phyloP scores from a whole-genome alignment of 2,329 filamentous ascomycete genomes.

The Fusarium protoensiforme region DNA sequence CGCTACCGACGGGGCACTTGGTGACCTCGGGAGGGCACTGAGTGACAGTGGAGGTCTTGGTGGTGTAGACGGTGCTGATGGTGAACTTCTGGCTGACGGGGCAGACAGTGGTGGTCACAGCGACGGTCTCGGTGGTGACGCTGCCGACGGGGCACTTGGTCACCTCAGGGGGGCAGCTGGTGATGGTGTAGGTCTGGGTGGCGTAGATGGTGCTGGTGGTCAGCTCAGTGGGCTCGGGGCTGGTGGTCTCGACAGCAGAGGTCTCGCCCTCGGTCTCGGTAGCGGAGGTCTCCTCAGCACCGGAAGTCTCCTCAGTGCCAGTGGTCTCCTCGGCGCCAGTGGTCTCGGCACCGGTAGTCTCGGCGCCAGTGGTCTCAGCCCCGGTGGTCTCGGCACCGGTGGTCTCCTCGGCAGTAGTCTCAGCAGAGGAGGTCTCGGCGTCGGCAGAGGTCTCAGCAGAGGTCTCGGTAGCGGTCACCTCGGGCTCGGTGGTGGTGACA shows the following conservation, averaged over 20 bases:
- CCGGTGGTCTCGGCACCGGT: neutral
- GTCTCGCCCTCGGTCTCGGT: constrained; percentile 1
- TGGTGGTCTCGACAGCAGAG: neutral
- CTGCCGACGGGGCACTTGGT: constrained; percentile 42
- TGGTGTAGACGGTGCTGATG: constrained; percentile 45
- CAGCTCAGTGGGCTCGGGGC: neutral
- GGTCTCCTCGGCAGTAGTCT: neutral
- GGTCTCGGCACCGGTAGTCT: neutral
- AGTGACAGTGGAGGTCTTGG: constrained; percentile 43
- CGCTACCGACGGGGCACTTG: constrained; percentile 27
- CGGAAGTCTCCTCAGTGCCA: constrained; percentile 13
- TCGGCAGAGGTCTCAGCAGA: neutral
- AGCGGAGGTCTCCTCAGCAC: constrained; percentile 16
- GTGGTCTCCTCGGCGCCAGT: neutral
- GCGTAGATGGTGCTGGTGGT: constrained; percentile 43
- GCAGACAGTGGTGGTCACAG: constrained; percentile 26
- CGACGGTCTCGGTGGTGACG: constrained; percentile 16
- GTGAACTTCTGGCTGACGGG: constrained; percentile 19
- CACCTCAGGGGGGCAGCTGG: constrained; percentile 42
- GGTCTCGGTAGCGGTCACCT: neutral
- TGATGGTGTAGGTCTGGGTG: constrained; percentile 41
- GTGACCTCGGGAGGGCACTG: neutral
- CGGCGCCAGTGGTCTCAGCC: neutral
- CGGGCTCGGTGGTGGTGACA: neutral
- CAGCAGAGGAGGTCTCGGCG: neutral